Base-by-base conservation (phyloP, 257 asterid species). In the Apocynum venetum region DNA sequence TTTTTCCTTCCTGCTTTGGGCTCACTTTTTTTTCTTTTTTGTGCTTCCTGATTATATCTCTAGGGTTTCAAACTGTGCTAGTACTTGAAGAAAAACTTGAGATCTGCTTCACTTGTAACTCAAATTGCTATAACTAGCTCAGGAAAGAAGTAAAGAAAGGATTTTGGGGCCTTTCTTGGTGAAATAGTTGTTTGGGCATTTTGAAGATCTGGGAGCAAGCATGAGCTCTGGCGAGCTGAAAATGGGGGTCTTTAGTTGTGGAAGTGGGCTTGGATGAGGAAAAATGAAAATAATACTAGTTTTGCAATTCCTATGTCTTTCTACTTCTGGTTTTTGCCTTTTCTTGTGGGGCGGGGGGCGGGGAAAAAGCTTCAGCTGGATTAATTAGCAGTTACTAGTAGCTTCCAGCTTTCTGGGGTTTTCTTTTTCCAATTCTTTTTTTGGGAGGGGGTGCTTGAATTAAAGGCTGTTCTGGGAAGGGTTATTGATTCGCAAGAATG, bases 191-290 rank as follows among this genome's bases (percentile, higher is more conserved):
- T 52, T 61, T 55, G 31, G 56, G n/a, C 57, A 43, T 41, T 65
- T 69, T 74, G 81, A 79, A 80, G 85, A 84, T 84, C 85, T 70
- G 74, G 85, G 51, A 73, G 71, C 61, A 80, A 73, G 76, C 10
- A 76, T 75, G 78, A 81, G 53, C 74, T 76, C 20, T 15, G 17
- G 66, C 49, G 76, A 77, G 82, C 84, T 71, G 78, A 76, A 72
- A 66, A 61, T 75, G 84, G 82, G 25, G 70, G 86, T 79, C 65
- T 69, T 82, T 74, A 75, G 80, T 56, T 77, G 83, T 70, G 76
- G 80, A 71, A 82, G 82, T 82, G 91, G 87, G 86, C 86, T 83
- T 82, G 92, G 92, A 85, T 89, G 93, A 89, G 69, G 64, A 64
- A 74, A 64, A 38, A 51, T 10, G 13, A 19, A 82, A 77, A 20